Conservation (phyloP, 306 rosid species). For the Begonia peltatifolia region DNA sequence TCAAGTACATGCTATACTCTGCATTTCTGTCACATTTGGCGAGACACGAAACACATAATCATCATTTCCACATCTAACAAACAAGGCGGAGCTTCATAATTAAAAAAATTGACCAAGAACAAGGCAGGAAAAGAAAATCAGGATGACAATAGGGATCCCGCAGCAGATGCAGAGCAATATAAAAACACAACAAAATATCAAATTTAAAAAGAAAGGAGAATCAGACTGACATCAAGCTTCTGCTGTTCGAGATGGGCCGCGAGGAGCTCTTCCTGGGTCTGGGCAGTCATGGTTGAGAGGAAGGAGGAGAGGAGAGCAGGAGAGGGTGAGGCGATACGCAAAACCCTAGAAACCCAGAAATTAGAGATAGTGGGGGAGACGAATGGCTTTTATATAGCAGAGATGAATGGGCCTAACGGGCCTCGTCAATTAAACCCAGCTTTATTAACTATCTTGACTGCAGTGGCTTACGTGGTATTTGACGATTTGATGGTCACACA, state of each 20-base stretch:
- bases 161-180: neutral
- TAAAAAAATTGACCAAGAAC: neutral
- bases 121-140: neutral
- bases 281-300: constrained; percentile 33
- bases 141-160: neutral
- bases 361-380: too few species aligned
- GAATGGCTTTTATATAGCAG: too few species aligned
- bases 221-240: constrained; percentile 20
- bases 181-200: neutral
- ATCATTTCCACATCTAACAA: neutral
- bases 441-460: too few species aligned
- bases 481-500: neutral
- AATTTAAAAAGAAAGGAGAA: constrained; percentile 1
- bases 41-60: neutral
- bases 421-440: too few species aligned
- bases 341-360: too few species aligned
- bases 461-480: neutral
- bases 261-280: constrained; percentile 47
- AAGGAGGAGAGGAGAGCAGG: neutral
- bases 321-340: neutral
- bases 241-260: constrained; percentile 45
- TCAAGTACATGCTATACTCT: too few species aligned
- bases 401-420: too few species aligned
- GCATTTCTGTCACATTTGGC: too few species aligned
- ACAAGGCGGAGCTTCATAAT: neutral